Conservation (phyloP, 1,139 yeast genomes). For the Candida pseudoviswanathii region DNA sequence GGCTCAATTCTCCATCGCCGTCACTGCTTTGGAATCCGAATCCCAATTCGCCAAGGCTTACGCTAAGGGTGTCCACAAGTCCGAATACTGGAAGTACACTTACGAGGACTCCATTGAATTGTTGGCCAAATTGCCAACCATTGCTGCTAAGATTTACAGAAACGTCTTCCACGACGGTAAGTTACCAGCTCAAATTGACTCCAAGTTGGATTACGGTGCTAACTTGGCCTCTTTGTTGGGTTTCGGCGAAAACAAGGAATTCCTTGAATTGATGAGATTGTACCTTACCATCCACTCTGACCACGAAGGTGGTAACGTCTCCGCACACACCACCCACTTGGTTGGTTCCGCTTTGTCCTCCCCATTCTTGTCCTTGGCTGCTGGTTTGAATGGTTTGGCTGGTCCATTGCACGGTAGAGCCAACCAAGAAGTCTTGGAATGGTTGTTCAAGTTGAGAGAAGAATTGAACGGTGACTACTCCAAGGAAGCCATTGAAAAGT, state of each 20-base stretch:
- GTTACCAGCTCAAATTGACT: conserved; percentile 63
- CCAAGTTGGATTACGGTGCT: conserved; percentile 85
- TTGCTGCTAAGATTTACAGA: conserved; percentile 93
- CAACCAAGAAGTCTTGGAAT: conserved; percentile 95
- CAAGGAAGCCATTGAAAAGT: conserved; percentile 76
- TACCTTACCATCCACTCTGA: conserved; percentile 95
- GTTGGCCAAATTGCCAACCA: conserved; percentile 88
- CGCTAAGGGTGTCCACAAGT: conserved; percentile 84
- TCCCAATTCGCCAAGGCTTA: conserved; percentile 90
- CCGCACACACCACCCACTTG: conserved; percentile 96
- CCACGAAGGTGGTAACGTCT: conserved; percentile 98
- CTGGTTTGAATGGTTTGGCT: conserved; percentile 95
- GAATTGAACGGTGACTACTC: conserved; percentile 74
- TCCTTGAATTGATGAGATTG: conserved; percentile 87
- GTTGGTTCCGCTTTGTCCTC: conserved; percentile 96
- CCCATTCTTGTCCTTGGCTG: conserved; percentile 89
- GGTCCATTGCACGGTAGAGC: conserved; percentile 99
- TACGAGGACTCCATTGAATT: conserved; percentile 88
- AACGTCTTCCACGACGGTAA: conserved; percentile 88
- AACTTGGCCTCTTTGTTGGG: conserved; percentile 87
- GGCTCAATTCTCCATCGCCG: conserved; percentile 95
- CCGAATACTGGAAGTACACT: conserved; percentile 89
- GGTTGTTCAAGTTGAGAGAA: conserved; percentile 81
- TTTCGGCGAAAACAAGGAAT: conserved; percentile 75
- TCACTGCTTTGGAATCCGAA: conserved; percentile 88